Conservation (phyloP, 78 protist genomes). For the Speleostelium caveatum region DNA sequence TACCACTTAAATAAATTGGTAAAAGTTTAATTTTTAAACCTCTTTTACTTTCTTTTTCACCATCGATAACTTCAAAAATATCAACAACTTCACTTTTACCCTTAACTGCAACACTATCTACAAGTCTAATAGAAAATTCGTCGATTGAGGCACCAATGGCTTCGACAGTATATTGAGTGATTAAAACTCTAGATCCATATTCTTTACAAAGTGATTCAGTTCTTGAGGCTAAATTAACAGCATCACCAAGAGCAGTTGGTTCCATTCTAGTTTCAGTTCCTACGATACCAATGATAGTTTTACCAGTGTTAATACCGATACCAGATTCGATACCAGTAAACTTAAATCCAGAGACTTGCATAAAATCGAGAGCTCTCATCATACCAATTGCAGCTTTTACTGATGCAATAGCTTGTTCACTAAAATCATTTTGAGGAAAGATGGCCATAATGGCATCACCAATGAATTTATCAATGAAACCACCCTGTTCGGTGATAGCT, state of each 20-base stretch:
- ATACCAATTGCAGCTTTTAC: conserved; percentile 76
- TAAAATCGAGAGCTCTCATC: conserved; percentile 73
- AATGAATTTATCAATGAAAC: conserved; percentile 79
- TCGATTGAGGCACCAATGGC: conserved; percentile 70
- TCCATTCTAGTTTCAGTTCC: conserved; percentile 84
- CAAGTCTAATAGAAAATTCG: conserved; percentile 63
- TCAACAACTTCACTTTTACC: conserved; percentile 68
- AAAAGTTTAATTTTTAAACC: conserved; percentile 24
- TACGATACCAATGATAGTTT: conserved; percentile 73
- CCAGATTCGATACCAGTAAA: conserved; percentile 58
- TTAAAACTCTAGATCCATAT: conserved; percentile 57
- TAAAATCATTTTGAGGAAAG: conserved; percentile 57
- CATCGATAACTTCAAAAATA: conserved; percentile 77
- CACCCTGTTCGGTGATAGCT: conserved; percentile 67
- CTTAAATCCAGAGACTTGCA: conserved; percentile 47
- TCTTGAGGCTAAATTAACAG: conserved; percentile 79
- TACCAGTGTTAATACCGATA: conserved; percentile 83
- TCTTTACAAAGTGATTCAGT: conserved; percentile 79
- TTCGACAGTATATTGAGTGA: conserved; percentile 74
- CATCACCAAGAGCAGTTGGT: conserved; percentile 81
- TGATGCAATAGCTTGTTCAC: conserved; percentile 48
- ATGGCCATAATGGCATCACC: conserved; percentile 83
- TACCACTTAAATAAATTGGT: conserved; percentile 26
- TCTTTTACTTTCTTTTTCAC: conserved; percentile 41
- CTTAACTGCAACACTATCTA: conserved; percentile 66